Conservation (phyloP, 1,284 basidiomycete species). For the Xerocomus nothofagi region DNA sequence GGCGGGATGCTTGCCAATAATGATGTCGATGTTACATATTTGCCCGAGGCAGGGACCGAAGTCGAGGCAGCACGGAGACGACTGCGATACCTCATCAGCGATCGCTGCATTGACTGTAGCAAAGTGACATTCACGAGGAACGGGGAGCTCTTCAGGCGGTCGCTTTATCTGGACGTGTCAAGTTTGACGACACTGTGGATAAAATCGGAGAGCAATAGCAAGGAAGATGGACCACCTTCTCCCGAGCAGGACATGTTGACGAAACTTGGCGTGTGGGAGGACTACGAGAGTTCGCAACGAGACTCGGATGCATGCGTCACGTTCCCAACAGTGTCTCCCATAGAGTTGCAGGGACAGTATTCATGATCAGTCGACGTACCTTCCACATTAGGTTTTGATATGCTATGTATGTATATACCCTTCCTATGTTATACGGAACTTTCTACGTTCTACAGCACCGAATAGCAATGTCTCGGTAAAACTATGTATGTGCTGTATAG, state of each 20-base stretch:
- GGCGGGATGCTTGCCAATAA: not conserved
- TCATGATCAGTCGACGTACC: not conserved
- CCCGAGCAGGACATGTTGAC: constrained; percentile 21
- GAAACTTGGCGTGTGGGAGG: constrained; percentile 20
- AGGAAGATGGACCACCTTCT: not conserved
- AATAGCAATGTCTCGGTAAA: not conserved
- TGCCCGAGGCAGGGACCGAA: not conserved
- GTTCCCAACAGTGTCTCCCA: not conserved
- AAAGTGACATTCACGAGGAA: constrained; percentile 8
- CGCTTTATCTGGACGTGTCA: constrained; percentile 16
- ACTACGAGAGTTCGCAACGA: constrained; percentile 2
- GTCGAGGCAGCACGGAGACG: not conserved
- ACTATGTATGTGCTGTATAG: not conserved
- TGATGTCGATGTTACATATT: constrained; percentile 15
- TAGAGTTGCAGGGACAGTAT: not conserved
- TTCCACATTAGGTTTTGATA: not conserved
- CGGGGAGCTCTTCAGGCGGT: constrained; percentile 18
- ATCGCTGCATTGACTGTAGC: constrained; percentile 24
- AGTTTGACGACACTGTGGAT: constrained; percentile 10
- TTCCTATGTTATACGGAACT: not conserved
- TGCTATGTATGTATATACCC: no score
- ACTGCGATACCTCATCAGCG: constrained; percentile 18
- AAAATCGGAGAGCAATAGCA: constrained; percentile 7
- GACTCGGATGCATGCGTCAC: not conserved
- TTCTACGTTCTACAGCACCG: not conserved